Evolutionary conservation across 768 basidiomycete species (phyloP).

Genomic region (Agaricus subrufescens): DNA sequence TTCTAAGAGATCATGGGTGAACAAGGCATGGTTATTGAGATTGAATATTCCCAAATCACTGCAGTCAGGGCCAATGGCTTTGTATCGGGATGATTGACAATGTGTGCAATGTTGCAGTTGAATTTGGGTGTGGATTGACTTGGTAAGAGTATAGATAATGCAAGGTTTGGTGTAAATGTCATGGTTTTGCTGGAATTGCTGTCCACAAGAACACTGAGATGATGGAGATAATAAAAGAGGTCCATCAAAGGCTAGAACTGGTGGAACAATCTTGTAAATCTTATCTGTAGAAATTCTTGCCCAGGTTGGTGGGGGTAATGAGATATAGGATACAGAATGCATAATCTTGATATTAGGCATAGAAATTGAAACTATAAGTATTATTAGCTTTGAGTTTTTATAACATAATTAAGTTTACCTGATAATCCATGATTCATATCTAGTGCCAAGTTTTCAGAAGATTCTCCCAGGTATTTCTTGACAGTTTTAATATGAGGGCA

Average conservation of each 20-base stretch:
- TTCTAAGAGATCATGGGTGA: constrained; percentile 28
- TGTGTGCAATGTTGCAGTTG: constrained; percentile 14
- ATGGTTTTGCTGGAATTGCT: not conserved
- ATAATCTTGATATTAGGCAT: not conserved
- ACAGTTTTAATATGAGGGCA: not conserved
- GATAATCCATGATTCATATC: not conserved
- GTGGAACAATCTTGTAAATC: not conserved
- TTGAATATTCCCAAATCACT: constrained; percentile 26
- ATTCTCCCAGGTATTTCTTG: not conserved
- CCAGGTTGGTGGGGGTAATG: not conserved
- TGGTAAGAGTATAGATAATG: constrained; percentile 12
- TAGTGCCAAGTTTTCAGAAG: not conserved
- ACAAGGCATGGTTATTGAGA: constrained; percentile 24
- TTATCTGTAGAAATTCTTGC: not conserved
- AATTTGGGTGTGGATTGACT: constrained; percentile 1
- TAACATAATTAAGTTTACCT: not conserved
- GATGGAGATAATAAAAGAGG: not conserved
- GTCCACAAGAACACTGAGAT: not conserved
- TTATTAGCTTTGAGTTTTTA: not conserved
- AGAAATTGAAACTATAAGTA: not conserved
- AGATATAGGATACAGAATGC: not conserved
- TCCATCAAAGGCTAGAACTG: not conserved
- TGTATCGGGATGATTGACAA: constrained; percentile 6
- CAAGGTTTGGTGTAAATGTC: constrained; percentile 1
- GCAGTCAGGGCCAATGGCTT: constrained; percentile 27